A percentile compares a stretch with the other conserved stretches of the same genome.
Conservation (phyloP, 192 early-diverging fungal species). For the Spizellomyces sp. region DNA sequence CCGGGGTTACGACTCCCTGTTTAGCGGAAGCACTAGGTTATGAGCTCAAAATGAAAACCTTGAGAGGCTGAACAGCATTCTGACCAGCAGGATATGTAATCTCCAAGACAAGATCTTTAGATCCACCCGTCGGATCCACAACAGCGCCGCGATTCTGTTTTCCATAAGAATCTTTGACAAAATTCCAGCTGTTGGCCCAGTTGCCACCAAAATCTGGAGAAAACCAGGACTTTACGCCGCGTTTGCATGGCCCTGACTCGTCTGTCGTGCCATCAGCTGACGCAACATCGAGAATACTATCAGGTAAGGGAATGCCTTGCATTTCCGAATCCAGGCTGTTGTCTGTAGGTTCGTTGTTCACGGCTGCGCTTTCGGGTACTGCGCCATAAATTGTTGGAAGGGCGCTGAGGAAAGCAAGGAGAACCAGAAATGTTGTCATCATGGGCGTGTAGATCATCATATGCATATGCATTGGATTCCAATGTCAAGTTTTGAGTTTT, state of each 20-base stretch:
- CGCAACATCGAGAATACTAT: no score
- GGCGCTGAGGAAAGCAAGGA: no score
- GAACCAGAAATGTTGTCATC: no score
- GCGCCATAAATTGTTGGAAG: no score
- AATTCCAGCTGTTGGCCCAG: conserved; percentile 17
- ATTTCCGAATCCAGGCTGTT: no score
- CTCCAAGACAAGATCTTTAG: conserved; percentile 7
- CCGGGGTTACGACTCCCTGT: conserved; percentile 18
- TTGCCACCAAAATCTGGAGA: not conserved
- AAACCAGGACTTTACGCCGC: conserved; percentile 9
- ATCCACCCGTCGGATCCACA: conserved; percentile 13
- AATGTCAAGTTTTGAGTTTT: no score
- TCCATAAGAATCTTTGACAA: conserved; percentile 24
- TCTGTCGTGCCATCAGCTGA: not conserved
- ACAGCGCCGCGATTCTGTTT: conserved; percentile 13
- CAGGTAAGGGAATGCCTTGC: no score
- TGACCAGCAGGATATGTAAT: conserved; percentile 26
- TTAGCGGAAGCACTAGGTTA: not conserved
- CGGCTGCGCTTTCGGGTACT: no score
- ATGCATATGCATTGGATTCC: no score
- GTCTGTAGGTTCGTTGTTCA: no score
- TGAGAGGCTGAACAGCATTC: not conserved
- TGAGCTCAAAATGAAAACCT: no score
- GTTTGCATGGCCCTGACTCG: not conserved
- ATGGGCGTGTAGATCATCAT: no score